Conservation (phyloP, 768 basidiomycete genomes). For the Xanthoconium stramineum region DNA sequence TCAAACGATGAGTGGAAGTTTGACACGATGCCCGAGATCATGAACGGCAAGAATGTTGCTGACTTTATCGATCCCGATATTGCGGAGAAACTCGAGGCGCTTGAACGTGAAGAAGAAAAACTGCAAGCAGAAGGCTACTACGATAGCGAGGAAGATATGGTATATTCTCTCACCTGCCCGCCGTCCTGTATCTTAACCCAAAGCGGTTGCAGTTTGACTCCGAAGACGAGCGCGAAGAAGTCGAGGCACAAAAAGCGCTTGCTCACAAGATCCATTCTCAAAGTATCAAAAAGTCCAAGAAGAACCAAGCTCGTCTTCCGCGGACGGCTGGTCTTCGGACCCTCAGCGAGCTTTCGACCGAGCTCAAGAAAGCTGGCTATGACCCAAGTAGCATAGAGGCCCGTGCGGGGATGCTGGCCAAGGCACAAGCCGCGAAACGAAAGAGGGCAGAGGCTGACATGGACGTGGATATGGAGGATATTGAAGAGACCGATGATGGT, state of each 20-base stretch:
- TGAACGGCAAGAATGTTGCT: slow-evolving; percentile 97
- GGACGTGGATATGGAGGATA: slow-evolving; percentile 61
- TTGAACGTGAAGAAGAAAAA: slow-evolving; percentile 94
- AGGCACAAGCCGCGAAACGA: slow-evolving; percentile 65
- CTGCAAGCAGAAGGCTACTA: slow-evolving; percentile 96
- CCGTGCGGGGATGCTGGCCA: slow-evolving; percentile 81
- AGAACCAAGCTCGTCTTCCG: slow-evolving; percentile 77
- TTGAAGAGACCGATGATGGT: slow-evolving; percentile 33
- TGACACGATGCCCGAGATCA: slow-evolving; percentile 97
- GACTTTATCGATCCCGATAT: slow-evolving; percentile 99
- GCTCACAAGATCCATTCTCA: slow-evolving; percentile 70
- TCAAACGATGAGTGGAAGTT: slow-evolving; percentile 91
- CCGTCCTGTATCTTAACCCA: neutral
- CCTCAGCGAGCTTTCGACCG: slow-evolving; percentile 71
- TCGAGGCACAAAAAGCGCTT: slow-evolving; percentile 55
- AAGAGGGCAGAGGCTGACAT: slow-evolving; percentile 49
- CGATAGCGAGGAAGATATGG: slow-evolving; percentile 84
- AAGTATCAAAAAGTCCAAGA: slow-evolving; percentile 79
- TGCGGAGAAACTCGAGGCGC: slow-evolving; percentile 91
- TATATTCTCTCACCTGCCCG: slow-evolving; percentile 32
- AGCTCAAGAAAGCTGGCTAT: slow-evolving; percentile 83
- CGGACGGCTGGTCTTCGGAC: slow-evolving; percentile 68
- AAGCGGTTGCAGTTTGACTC: slow-evolving; percentile 39
- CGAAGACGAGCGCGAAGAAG: slow-evolving; percentile 81
- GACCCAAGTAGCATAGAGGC: slow-evolving; percentile 87